Evolutionary conservation across 805 yeast genomes (phyloP).

Genomic region (Geotrichum ghanense): DNA sequence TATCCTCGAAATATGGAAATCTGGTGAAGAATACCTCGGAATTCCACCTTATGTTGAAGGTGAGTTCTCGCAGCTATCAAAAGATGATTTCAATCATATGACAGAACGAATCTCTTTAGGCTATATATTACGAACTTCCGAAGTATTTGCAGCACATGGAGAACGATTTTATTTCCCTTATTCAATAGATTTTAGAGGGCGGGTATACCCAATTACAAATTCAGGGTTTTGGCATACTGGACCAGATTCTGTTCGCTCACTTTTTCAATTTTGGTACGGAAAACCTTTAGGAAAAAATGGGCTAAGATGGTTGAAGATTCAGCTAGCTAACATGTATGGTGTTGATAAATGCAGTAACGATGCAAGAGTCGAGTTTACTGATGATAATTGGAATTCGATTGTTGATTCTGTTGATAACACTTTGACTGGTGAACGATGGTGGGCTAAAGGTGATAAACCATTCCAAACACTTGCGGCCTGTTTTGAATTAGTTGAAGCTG

Average conservation of each 20-base stretch:
- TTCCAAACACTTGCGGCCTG: conserved; percentile 53
- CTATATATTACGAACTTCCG: conserved; percentile 87
- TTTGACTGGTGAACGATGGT: conserved; percentile 36
- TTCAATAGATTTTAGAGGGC: conserved; percentile 51
- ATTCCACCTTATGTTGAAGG: conserved; percentile 59
- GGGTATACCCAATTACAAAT: conserved; percentile 51
- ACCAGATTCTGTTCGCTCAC: conserved; percentile 45
- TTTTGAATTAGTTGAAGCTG: conserved; percentile 40
- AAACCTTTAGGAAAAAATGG: conserved; percentile 41
- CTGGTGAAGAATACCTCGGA: conserved; percentile 62
- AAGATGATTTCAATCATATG: conserved; percentile 45
- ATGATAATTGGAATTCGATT: conserved; percentile 34
- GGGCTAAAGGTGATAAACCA: conserved; percentile 49
- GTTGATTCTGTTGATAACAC: conserved; percentile 39
- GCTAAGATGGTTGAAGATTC: conserved; percentile 49
- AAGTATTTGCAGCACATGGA: conserved; percentile 56
- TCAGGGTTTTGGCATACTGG: conserved; percentile 53
- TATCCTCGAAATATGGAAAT: conserved; percentile 75
- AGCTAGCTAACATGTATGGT: conserved; percentile 51
- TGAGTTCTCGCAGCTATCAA: conserved; percentile 45
- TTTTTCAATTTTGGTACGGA: conserved; percentile 51
- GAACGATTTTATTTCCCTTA: conserved; percentile 52
- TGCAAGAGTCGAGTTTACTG: conserved; percentile 39
- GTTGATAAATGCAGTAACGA: conserved; percentile 41
- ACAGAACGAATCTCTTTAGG: conserved; percentile 87